Percentiles rank a stretch among this genome's conserved stretches.
These are phyloP conservation scores for Kazachstania sp. DNA, from an alignment of 1,139 yeast species.

Conservation along the genomic window DNA sequence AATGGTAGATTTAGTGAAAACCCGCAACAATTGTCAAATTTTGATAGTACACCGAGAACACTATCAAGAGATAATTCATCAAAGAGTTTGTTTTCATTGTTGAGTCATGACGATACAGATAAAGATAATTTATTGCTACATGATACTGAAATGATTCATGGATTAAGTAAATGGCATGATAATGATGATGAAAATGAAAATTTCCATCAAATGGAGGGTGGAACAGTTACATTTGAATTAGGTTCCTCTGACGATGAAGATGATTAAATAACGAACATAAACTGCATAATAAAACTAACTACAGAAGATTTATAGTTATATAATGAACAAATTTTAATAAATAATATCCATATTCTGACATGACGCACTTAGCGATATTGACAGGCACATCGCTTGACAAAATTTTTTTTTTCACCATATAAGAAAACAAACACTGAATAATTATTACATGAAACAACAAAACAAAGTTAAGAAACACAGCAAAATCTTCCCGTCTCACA, in stretches of 20 bases:
- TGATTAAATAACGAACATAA: not conserved
- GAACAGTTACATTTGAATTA: slow-evolving; percentile 4
- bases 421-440: not conserved
- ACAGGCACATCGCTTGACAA: too few species aligned
- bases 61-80: slow-evolving; percentile 20
- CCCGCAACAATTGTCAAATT: slow-evolving; percentile 25
- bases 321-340: not conserved
- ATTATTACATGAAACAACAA: too few species aligned
- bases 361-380: too few species aligned
- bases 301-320: not conserved
- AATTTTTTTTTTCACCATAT: not conserved
- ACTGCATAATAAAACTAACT: too few species aligned
- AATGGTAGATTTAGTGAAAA: slow-evolving; percentile 29
- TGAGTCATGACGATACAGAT: not conserved
- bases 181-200: not conserved
- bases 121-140: not conserved
- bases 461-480: too few species aligned
- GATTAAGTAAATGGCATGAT: not conserved
- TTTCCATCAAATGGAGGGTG: not conserved
- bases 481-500: too few species aligned
- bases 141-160: too few species aligned
- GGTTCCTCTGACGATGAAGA: slow-evolving; percentile 3
- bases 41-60: slow-evolving; percentile 20
- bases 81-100: not conserved
- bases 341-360: not conserved